Base-by-base conservation (phyloP, 257 asterid species). In the Rhazya stricta region DNA sequence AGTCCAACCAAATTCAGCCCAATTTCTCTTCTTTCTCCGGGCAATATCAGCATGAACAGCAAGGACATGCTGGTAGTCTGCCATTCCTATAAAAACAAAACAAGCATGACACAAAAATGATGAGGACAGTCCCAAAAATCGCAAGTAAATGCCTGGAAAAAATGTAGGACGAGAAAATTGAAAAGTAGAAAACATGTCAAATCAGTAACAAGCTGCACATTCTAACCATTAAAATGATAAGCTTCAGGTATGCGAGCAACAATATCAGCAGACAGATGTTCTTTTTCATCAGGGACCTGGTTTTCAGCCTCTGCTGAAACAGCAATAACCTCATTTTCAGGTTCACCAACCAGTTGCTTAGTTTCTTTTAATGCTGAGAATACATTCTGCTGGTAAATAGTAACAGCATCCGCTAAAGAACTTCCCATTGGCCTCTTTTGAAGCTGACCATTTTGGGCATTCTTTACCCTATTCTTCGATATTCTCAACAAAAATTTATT, bases 41-140 rank as follows among this genome's bases (percentile, higher is more conserved):
- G 88, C 84, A 81, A 69, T 75, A 76, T 85, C 90, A 69, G 97
- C 97, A 82, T 92, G 97, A 79, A 92, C 85, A 69, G 99, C 89
- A 77, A 90, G 82, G 76, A 94, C 96, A 84, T 94, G 97, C 85
- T 94, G 99, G 81, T 94, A 94, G 79, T 94, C 97, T 76, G 79
- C 97, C 97, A 94, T 90, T 77, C 98, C 98, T 90, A 76, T 72
- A 76, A 78, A n/a, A 82, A 78, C 66, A 75, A 36, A 75, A 79
- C 29, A 65, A 80, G 51, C 74, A 69, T 34, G 41, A 36, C 70
- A 67, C 42, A 76, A 79, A 78, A 78, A 81, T 43, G 60, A 78
- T 50, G 68, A 4, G 68, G 56, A 75, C 63, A 45, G 69, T 46
- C 50, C 73, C 32, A 45, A 50, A 79, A 82, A 77, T 56, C 29